Evolutionary conservation across 1,139 yeast species (phyloP), one percentile per base, ranked within the genome.

Genomic region (Geotrichum aggregatum): DNA sequence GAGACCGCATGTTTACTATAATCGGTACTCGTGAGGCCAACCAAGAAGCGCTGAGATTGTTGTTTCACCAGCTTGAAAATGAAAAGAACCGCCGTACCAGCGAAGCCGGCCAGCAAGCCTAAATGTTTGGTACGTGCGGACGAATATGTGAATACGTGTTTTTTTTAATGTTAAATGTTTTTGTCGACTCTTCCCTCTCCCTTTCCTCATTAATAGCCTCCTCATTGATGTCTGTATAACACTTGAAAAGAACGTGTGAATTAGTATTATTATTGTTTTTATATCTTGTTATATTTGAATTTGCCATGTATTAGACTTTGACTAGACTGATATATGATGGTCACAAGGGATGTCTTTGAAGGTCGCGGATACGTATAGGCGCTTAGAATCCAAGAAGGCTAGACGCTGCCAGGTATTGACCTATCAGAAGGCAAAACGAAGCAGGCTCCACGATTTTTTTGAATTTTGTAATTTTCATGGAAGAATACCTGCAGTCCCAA

Each of bases 21-120:
- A 72, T 79, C 42, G 96, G 96, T 47, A 71, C 83, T 41, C 70
- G 78, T 33, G 75, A 74, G 54, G 79, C 84, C 40, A 84, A 83
- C 55, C 88, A 84, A 57, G 82, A 78, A 63, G 95, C 95, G 10
- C 73, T 84, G 59, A 75, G 74, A 54, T 74, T 85, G 68, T 74
- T 87, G 68, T 79, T 81, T 61, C 83, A 83, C 66, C 87, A 87
- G 66, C 76, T 86, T 66, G 92, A 87, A 65, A 76, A 82, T 59
- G 96, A 87, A 69, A 83, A 81, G 66, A 79, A 77, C 63, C 83
- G 92, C 71, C 80, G 94, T 21, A 54, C 59, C 31, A 46, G 50
- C 41, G 55, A 49, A 33, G 46, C 44, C 19, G 41, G 44, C 31
- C 45, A 44, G 36, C 51, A 48, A 28, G 44, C 46, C 26, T 43